phyloP scores from a whole-genome alignment of 2,329 filamentous ascomycete genomes.

The Arthrinium phaeospermum region DNA sequence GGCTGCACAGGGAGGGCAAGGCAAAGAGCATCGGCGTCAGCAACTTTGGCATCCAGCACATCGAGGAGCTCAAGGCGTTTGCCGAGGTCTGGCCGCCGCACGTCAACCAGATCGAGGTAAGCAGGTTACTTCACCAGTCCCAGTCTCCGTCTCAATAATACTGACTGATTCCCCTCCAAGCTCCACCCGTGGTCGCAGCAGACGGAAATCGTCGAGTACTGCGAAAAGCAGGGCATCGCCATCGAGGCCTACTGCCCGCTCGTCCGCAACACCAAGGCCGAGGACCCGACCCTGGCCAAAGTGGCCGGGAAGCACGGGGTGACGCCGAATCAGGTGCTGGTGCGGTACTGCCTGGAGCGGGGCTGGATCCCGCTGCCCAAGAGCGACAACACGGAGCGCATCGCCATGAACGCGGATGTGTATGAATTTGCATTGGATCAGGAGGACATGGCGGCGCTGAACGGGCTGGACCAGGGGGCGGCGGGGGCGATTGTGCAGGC shows the following conservation, averaged over 20 bases:
- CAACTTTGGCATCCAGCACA: constrained; percentile 71
- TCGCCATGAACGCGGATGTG: constrained; percentile 64
- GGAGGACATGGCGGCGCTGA: constrained; percentile 61
- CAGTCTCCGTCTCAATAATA: neutral
- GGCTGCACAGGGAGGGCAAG: constrained; percentile 61
- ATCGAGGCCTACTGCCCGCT: constrained; percentile 60
- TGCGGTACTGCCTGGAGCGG: constrained; percentile 75
- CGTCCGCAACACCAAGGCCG: constrained; percentile 65
- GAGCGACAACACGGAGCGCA: constrained; percentile 64
- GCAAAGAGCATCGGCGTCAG: constrained; percentile 66
- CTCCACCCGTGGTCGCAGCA: constrained; percentile 75
- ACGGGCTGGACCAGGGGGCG: constrained; percentile 55
- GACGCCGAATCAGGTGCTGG: constrained; percentile 67
- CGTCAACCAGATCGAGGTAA: constrained; percentile 67
- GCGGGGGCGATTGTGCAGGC: constrained; percentile 43
- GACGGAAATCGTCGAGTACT: constrained; percentile 50
- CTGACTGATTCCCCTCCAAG: constrained; percentile 49
- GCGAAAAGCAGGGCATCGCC: constrained; percentile 64
- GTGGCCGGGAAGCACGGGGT: constrained; percentile 66
- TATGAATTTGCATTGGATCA: constrained; percentile 63
- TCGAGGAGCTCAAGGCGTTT: constrained; percentile 71
- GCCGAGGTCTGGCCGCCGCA: constrained; percentile 69
- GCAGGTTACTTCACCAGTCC: constrained; percentile 27
- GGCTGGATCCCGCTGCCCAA: constrained; percentile 72
- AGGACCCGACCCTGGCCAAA: constrained; percentile 61